Percentiles rank a stretch among this genome's conserved stretches.
Conservation (phyloP, 2,329 filamentous ascomycete genomes). For the Xylariaceae sp. region DNA sequence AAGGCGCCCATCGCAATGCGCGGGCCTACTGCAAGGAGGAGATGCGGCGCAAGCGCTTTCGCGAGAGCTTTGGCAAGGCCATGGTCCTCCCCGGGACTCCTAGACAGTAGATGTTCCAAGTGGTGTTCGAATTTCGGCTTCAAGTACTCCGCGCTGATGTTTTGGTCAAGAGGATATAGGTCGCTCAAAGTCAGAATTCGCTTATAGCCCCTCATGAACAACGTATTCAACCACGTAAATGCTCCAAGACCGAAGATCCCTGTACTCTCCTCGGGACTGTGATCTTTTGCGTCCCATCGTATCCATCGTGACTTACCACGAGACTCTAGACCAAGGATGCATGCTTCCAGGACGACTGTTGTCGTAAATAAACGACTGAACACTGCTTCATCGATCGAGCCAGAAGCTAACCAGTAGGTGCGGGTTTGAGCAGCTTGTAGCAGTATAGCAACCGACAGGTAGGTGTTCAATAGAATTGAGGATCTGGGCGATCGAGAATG, state of each 20-base stretch:
- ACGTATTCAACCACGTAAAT: conserved; percentile 31
- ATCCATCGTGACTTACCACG: conserved; percentile 14
- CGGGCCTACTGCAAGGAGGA: conserved; percentile 23
- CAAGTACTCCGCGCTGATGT: conserved; percentile 10
- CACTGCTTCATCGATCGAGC: conserved; percentile 2
- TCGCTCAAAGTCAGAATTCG: conserved; percentile 28
- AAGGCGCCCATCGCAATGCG: conserved; percentile 25
- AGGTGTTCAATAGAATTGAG: conserved; percentile 37
- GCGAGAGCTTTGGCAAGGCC: conserved; percentile 9
- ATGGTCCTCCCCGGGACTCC: conserved; percentile 8
- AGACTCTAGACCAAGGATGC: conserved; percentile 17
- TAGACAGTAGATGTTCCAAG: conserved; percentile 7
- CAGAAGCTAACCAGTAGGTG: conserved; percentile 20
- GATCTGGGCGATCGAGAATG: conserved; percentile 28
- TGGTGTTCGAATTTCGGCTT: conserved; percentile 12
- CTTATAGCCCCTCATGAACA: conserved; percentile 32
- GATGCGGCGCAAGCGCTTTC: conserved; percentile 11
- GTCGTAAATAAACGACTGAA: conserved; percentile 15
- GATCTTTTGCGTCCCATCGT: conserved; percentile 9
- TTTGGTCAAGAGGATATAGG: conserved; percentile 29
- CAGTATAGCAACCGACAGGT: conserved; percentile 36
- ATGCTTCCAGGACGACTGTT: conserved; percentile 12
- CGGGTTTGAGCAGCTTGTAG: conserved; percentile 39
- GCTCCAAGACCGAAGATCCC: conserved; percentile 31
- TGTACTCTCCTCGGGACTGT: conserved; percentile 31